Evolutionary conservation across 345 rosid species (phyloP).

Genomic region (Noccaea caerulescens): DNA sequence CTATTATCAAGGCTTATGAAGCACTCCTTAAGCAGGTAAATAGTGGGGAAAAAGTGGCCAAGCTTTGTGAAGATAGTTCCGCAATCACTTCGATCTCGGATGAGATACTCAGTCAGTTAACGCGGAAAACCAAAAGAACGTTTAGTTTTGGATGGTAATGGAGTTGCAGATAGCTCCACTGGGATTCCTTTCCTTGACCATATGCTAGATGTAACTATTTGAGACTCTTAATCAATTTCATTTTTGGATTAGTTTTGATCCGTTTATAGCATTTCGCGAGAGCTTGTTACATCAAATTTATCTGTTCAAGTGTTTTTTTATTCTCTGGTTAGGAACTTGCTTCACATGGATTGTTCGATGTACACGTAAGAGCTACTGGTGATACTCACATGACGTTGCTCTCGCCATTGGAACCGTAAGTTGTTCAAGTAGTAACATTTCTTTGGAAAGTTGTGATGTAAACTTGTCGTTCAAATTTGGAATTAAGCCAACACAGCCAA

Average conservation of each 20-base stretch:
- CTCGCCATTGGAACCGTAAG: conserved; percentile 87
- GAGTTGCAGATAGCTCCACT: conserved; percentile 68
- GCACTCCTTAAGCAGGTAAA: conserved; percentile 73
- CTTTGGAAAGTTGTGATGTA: neutral
- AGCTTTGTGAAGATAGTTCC: conserved; percentile 50
- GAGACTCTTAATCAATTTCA: neutral
- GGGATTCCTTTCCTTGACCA: conserved; percentile 89
- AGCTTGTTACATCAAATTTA: neutral
- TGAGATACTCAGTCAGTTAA: conserved; percentile 68
- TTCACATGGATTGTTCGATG: conserved; percentile 87
- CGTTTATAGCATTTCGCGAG: neutral
- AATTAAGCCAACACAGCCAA: no score
- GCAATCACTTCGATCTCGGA: conserved; percentile 66
- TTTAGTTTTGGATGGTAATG: conserved; percentile 68
- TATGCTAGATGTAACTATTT: conserved; percentile 71
- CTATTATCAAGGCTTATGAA: conserved; percentile 91
- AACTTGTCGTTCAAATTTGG: no score
- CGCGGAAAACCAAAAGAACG: conserved; percentile 58
- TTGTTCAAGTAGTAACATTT: neutral
- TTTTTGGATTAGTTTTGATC: neutral
- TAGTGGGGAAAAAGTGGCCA: conserved; percentile 52
- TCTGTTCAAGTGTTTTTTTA: neutral
- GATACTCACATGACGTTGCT: conserved; percentile 89
- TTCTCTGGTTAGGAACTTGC: conserved; percentile 73
- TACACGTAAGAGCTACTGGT: conserved; percentile 84